These are phyloP conservation scores for Quercus engelmannii DNA, from an alignment of 306 rosid genomes.

Conservation along the genomic window DNA sequence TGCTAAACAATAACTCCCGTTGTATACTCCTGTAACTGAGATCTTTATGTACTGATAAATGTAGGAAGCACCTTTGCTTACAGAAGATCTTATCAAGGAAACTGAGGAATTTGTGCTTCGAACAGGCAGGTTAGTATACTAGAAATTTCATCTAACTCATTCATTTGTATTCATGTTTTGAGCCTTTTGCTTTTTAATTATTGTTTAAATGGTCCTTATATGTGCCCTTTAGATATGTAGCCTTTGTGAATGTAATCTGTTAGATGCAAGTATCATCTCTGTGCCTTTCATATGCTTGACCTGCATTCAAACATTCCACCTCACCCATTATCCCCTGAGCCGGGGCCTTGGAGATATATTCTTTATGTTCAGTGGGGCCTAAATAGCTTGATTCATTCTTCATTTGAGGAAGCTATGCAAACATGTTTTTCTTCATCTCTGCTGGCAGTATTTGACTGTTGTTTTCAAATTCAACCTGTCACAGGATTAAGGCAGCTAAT, in stretches of 20 bases:
- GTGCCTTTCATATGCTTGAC: not conserved
- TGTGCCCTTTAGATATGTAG: not conserved
- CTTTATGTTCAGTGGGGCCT: not conserved
- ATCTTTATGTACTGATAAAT: constrained; percentile 26
- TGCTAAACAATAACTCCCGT: constrained; percentile 9
- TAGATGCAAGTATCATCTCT: not conserved
- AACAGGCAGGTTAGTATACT: constrained; percentile 80
- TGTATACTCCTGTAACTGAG: constrained; percentile 18
- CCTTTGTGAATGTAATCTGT: not conserved
- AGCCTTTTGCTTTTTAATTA: constrained; percentile 1
- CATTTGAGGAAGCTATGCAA: not conserved
- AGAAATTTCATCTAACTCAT: constrained; percentile 14
- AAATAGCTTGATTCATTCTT: not conserved
- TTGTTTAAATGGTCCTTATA: not conserved
- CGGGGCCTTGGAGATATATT: not conserved
- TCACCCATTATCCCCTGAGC: not conserved
- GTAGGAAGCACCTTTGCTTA: constrained; percentile 95
- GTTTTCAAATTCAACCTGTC: not conserved
- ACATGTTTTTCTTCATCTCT: not conserved
- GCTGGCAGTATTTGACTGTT: not conserved
- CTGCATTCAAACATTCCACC: not conserved
- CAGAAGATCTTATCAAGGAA: constrained; percentile 94
- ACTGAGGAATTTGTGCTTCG: constrained; percentile 96
- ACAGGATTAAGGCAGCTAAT: not conserved
- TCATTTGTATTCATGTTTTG: constrained; percentile 13